Evolutionary conservation across 1,284 basidiomycete species (phyloP), one percentile per base, ranked within the genome.

Genomic region (Sporisorium iseilematis-ciliati): DNA sequence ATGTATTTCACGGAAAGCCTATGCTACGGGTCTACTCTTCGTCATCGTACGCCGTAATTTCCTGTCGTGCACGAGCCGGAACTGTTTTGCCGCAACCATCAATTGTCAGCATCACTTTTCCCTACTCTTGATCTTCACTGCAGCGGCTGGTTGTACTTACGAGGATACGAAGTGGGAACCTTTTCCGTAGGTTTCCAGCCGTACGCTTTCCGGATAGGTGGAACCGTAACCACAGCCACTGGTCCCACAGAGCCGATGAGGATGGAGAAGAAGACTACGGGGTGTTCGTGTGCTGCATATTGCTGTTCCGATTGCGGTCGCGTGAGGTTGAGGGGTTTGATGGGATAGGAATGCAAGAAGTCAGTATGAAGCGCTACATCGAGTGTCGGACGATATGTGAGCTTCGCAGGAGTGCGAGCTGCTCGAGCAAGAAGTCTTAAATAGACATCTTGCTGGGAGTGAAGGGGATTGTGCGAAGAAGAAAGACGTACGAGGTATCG

Each of bases 241-340:
- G 95, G 95, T 3, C 86, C 86, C 42, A 84, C 71, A 11, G 77
- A 82, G 48, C 94, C 95, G 67, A 97, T 87, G 57, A 91, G 86
- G 84, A 92, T 88, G 7, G 94, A 93, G 88, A 91, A 97, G 88
- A 96, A 95, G 86, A 97, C 90, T 82, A 93, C 92, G 40, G 95
- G 94, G 80, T 91, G 91, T 87, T 97, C 94, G 87, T 97, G 95
- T 40, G 94, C 93, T 82, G 91, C 90, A 69, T 92, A 90, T 89
- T 90, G 90, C 90, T 91, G 57, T 42, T 18, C 29, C 29, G 29
- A 45, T 20, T 14, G 21, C 23, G 42, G 42, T 43, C n/a, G 42
- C 21, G 42, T n/a, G 16, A 42, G 16, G 42, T 8, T 21, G n/a
- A 7, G n/a, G n/a, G 26, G 16, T 29, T 18, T 16, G 18, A 26